phyloP scores from a whole-genome alignment of 2,329 filamentous ascomycete genomes.

The Penicillium aurantiogriseum region DNA sequence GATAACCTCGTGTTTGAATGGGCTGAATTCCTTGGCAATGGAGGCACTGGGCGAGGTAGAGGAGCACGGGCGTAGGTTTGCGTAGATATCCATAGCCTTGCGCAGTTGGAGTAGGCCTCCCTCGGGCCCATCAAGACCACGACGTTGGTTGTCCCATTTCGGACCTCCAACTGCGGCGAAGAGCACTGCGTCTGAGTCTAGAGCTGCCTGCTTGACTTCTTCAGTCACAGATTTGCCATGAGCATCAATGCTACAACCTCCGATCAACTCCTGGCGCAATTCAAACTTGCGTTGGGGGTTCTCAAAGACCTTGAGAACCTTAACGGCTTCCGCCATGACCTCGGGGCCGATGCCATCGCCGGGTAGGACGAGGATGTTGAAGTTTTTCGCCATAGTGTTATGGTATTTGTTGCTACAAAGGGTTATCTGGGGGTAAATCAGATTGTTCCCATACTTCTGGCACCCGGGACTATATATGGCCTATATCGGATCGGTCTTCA shows the following conservation, averaged over 20 bases:
- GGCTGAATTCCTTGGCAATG: constrained; percentile 73
- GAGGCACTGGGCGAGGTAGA: constrained; percentile 73
- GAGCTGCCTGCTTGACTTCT: constrained; percentile 72
- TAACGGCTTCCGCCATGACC: constrained; percentile 50
- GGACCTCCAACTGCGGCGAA: constrained; percentile 88
- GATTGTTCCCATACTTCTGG: neutral
- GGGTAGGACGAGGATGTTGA: constrained; percentile 71
- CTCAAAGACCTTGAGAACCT: constrained; percentile 75
- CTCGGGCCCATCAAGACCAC: constrained; percentile 75
- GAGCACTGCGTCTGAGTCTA: constrained; percentile 78
- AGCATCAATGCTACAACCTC: constrained; percentile 81
- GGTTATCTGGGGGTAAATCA: neutral
- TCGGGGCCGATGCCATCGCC: constrained; percentile 81
- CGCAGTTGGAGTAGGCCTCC: constrained; percentile 81
- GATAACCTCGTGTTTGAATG: constrained; percentile 77
- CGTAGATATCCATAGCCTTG: constrained; percentile 84
- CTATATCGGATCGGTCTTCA: constrained; percentile 24
- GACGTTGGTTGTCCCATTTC: constrained; percentile 72
- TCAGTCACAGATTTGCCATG: constrained; percentile 73
- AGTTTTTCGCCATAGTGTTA: constrained; percentile 37
- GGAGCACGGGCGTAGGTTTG: constrained; percentile 76
- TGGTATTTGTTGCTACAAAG: neutral
- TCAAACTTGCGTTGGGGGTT: constrained; percentile 70
- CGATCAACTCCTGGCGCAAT: constrained; percentile 78
- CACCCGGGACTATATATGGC: neutral